Evolutionary conservation across 148 eudicot species (phyloP).

Genomic region (Selenicereus undatus): DNA sequence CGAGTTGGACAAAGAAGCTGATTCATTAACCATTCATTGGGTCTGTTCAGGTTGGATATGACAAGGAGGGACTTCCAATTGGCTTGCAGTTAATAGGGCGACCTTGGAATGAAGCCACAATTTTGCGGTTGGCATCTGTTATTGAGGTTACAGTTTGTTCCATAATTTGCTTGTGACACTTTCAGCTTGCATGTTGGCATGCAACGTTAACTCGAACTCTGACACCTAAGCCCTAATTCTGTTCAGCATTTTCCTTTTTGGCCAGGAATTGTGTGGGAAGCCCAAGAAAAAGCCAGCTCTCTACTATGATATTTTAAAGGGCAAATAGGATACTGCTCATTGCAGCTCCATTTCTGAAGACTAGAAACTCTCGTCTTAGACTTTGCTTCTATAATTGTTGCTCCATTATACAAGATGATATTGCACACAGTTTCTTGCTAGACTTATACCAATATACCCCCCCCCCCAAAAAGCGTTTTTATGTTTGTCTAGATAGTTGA

Average conservation of each 20-base stretch:
- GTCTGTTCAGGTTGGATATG: conserved; percentile 74
- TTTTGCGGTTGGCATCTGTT: conserved; percentile 78
- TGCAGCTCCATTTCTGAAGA: neutral
- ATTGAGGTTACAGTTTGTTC: conserved; percentile 52
- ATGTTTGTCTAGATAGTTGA: neutral
- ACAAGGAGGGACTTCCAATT: conserved; percentile 90
- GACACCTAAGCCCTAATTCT: neutral
- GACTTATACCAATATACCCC: neutral
- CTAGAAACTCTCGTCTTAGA: neutral
- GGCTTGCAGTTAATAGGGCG: conserved; percentile 89
- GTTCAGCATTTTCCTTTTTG: neutral
- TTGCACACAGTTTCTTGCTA: neutral
- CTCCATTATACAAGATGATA: neutral
- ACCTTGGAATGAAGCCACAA: conserved; percentile 91
- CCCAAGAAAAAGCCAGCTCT: conserved; percentile 64
- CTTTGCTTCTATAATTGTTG: neutral
- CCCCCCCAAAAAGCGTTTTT: neutral
- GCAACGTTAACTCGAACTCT: neutral
- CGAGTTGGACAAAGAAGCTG: neutral
- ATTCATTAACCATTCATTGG: neutral
- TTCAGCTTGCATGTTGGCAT: neutral
- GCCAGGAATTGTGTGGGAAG: conserved; percentile 50
- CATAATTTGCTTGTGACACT: neutral
- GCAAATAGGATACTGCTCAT: conserved; percentile 23
- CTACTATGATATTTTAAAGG: conserved; percentile 62